These are phyloP conservation scores for Cicer yamashitae DNA, from an alignment of 306 rosid genomes.

Conservation along the genomic window DNA sequence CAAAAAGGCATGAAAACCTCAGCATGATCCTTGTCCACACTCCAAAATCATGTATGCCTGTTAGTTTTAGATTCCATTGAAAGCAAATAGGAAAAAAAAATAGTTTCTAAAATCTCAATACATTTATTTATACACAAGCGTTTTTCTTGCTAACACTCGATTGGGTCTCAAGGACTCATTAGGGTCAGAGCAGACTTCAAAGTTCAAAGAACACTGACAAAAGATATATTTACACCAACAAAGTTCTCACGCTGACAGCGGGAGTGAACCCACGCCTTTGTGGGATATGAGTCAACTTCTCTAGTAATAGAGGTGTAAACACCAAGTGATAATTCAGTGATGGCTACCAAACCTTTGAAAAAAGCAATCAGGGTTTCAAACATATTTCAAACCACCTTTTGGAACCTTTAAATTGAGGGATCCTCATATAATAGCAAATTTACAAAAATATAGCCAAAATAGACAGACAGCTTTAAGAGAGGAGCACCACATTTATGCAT, in stretches of 20 bases:
- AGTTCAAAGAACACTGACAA: too few relatives aligned
- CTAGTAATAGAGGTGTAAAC: neutral
- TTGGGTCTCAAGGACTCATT: too few relatives aligned
- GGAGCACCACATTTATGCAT: neutral
- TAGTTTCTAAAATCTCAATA: too few relatives aligned
- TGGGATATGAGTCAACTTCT: too few relatives aligned
- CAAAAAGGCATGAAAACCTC: neutral
- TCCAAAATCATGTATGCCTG: conserved; percentile 8
- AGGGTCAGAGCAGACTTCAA: too few relatives aligned
- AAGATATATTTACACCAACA: too few relatives aligned
- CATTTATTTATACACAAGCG: too few relatives aligned
- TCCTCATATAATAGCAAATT: neutral
- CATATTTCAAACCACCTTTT: neutral
- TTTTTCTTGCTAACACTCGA: too few relatives aligned
- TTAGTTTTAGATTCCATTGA: neutral
- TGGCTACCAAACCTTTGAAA: neutral
- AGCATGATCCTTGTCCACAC: neutral
- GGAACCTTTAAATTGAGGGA: neutral
- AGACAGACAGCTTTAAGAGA: neutral
- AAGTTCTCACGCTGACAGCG: too few relatives aligned
- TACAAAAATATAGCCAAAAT: neutral
- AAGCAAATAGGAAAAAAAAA: neutral
- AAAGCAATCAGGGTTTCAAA: neutral
- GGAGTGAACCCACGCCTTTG: too few relatives aligned
- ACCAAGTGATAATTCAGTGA: neutral